Evolutionary conservation across 2,329 filamentous ascomycete species (phyloP), one percentile per base, ranked within the genome.

Genomic region (Westerdykella sp.): DNA sequence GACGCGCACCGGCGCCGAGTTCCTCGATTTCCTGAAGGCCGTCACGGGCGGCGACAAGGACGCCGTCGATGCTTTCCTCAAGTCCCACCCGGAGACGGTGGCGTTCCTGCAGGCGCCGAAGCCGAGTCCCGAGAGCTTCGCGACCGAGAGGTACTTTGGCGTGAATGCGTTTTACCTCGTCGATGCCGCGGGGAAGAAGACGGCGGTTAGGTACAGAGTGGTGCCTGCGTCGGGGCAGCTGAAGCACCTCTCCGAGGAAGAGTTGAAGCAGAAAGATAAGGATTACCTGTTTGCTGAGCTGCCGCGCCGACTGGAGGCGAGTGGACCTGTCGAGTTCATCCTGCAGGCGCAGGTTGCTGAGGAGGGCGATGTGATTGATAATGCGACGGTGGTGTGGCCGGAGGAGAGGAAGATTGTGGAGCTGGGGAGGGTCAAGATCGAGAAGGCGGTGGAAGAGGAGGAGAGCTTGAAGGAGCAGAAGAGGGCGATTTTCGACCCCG

Each of bases 401-500:
- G 75, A 74, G 31, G 66, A 69, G 4, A 67, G 76, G 31, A 50
- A 71, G 47, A 39, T 76, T 15, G 73, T 78, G 4, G 71, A 76
- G 48, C 55, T 81, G 42, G 78, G 78, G 1, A 68, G 54, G 1
- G 54, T 80, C 6, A 69, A 53, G 44, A 43, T 80, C 9, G 67
- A 75, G 16, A 54, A 57, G 18, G 44, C 72, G 9, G 55, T 69
- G 21, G 56, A 62, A 16, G 63, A 68, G n/a, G 63, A 68, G 31
- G 66, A 72, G 41, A 69, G 65, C 39, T 55, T 57, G 44, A 63
- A 62, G 42, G 61, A 72, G 63, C 71, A 76, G 63, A 74, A 78
- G 63, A 62, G 66, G 25, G 65, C 76, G 34, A 80, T 81, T 48
- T 80, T 77, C 49, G 77, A 81, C 63, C 77, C 77, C 1, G 70